phyloP scores from a whole-genome alignment of 225 moss, liverwort and hornwort genomes.

The Pleurozium schreberi region DNA sequence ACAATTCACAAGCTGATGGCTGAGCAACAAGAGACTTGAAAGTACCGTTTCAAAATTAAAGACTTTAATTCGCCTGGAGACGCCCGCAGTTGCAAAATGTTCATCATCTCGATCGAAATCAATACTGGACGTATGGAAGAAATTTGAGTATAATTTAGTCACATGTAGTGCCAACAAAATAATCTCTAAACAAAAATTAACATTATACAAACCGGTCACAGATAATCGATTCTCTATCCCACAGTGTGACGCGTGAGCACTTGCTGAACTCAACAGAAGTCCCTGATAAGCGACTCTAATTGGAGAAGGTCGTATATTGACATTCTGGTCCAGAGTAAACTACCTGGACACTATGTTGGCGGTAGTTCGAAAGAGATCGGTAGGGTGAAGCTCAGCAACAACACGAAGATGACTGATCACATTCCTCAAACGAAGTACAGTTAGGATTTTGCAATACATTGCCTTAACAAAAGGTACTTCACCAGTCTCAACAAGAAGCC shows the following conservation, averaged over 20 bases:
- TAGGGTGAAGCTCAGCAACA: conserved; percentile 71
- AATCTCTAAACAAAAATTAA: not conserved
- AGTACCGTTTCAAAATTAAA: conserved; percentile 76
- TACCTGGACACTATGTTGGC: conserved; percentile 74
- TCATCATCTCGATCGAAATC: conserved; percentile 94
- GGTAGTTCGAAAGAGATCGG: conserved; percentile 64
- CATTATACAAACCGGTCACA: not conserved
- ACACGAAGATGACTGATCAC: conserved; percentile 45
- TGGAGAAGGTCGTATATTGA: not conserved
- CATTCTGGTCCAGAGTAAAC: not conserved
- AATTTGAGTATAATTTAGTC: not conserved
- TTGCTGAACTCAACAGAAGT: not conserved
- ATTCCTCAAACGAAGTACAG: not conserved
- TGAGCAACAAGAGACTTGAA: not conserved
- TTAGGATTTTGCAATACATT: not conserved
- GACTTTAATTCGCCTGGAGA: conserved; percentile 89
- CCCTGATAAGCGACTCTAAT: not conserved
- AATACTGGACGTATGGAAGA: conserved; percentile 46
- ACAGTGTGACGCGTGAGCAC: not conserved
- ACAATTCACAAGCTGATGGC: not conserved
- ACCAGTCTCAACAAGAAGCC: not conserved
- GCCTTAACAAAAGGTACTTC: not conserved
- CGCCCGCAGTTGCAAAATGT: conserved; percentile 85
- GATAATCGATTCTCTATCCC: not conserved
- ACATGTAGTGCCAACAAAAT: not conserved